A percentile compares a stretch with the other conserved stretches of the same genome.
phyloP scores from a whole-genome alignment of 192 early-diverging fungal species.

The Coemansia furcata region DNA sequence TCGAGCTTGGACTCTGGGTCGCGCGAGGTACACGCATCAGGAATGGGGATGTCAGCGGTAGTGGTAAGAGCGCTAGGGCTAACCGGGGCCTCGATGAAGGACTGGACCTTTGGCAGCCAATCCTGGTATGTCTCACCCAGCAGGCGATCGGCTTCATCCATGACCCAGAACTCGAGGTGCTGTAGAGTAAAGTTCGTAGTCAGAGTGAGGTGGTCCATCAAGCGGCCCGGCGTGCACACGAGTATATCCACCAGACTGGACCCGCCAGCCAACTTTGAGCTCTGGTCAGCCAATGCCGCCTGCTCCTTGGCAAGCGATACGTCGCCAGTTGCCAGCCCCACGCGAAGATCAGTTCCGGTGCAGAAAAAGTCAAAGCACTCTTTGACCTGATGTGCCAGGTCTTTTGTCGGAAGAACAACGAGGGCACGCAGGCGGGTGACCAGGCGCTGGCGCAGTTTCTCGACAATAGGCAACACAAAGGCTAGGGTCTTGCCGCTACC shows the following conservation, averaged over 20 bases:
- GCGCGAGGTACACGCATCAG: constrained; percentile 23
- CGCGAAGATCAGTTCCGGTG: constrained; percentile 72
- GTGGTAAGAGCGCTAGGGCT: not conserved
- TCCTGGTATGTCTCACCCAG: constrained; percentile 90
- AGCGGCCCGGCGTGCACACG: constrained; percentile 91
- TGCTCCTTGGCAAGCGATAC: constrained; percentile 76
- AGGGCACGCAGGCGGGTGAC: constrained; percentile 83
- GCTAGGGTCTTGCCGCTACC: constrained; percentile 96
- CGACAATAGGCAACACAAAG: constrained; percentile 92
- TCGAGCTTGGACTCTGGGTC: constrained; percentile 9
- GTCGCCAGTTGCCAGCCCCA: constrained; percentile 75
- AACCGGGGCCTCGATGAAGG: constrained; percentile 47
- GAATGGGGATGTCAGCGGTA: not conserved
- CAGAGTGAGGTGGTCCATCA: constrained; percentile 85
- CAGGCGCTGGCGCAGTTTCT: constrained; percentile 69
- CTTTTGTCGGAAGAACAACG: constrained; percentile 89
- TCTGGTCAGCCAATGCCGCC: constrained; percentile 41
- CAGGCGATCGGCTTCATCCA: constrained; percentile 96
- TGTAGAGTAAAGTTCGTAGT: constrained; percentile 87
- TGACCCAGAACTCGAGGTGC: constrained; percentile 86
- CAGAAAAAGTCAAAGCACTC: constrained; percentile 77
- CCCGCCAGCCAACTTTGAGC: constrained; percentile 49
- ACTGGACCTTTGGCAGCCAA: constrained; percentile 77
- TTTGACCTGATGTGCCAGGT: constrained; percentile 86
- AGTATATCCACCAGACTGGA: constrained; percentile 80